Base-by-base conservation (phyloP, 1,284 basidiomycete species). In the Apiotrichum gamsii region DNA sequence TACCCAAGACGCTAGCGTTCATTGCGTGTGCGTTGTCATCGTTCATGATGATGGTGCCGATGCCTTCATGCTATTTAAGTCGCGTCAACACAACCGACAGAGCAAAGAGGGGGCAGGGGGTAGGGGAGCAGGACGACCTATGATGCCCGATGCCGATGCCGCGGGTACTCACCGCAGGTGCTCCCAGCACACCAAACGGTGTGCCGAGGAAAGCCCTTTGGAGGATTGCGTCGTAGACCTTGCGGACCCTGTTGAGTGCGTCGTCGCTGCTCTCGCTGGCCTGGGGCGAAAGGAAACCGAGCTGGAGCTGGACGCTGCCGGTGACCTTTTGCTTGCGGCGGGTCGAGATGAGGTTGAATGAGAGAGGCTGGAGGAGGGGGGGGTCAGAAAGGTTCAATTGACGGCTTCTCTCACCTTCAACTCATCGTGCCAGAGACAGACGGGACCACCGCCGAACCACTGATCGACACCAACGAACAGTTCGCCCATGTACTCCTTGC, bases 401-500 rank as follows among this genome's bases (percentile, higher is more conserved):
- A 19, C 14, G 29, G 29, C 11, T 28, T 6, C 25, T 47, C 67
- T 54, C 24, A 71, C 70, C 8, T 64, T 58, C 29, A 69, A 55
- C 28, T 61, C 56, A 1, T 69, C 62, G 35, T 53, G 35, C 66
- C 67, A 72, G 5, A 69, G 52, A 9, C 49, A 40, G 1, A 61
- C 58, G n/a, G 53, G 72, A 2, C 74, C 77, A 2, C 76, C 75
- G 18, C 67, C 67, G 64, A 90, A 90, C 90, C 90, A 96, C 37
- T 87, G 81, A 24, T 85, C 81, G 21, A 94, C 66, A 0, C 80
- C 79, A 8, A 96, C 65, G 1, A 82, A 80, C 10, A 82, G 79
- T 70, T 97, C 94, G 24, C 94, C 94, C 39, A 97, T 80, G 71
- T 96, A 97, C 49, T 95, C 91, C 74, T 94, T 91, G 64, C 78